Evolutionary conservation across 306 rosid species (phyloP).

Genomic region (Prosopis cineraria): DNA sequence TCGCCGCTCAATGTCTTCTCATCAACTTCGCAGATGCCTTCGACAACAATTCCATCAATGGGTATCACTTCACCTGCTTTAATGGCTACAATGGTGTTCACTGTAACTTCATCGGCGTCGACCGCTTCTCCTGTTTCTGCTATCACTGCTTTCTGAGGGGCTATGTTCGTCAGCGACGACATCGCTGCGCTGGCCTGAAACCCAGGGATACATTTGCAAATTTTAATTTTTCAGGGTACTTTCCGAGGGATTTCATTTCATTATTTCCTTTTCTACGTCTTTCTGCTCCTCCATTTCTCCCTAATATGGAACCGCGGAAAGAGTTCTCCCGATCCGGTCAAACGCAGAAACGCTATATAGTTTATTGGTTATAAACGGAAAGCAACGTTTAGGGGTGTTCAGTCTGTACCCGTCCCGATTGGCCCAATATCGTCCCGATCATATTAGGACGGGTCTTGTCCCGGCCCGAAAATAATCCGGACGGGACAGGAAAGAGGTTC

Average conservation of each 20-base stretch:
- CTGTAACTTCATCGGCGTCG: constrained; percentile 75
- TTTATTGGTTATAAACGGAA: too few species aligned
- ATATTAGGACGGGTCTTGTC: too few species aligned
- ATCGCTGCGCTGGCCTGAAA: constrained; percentile 84
- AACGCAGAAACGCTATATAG: too few species aligned
- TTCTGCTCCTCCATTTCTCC: too few species aligned
- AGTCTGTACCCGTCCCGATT: too few species aligned
- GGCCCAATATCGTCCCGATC: too few species aligned
- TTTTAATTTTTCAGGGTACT: constrained; percentile 1
- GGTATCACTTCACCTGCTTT: constrained; percentile 93
- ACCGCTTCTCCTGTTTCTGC: constrained; percentile 85
- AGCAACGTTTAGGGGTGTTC: too few species aligned
- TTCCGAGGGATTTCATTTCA: not conserved
- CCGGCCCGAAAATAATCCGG: too few species aligned
- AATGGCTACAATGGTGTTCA: constrained; percentile 68
- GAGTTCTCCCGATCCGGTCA: too few species aligned
- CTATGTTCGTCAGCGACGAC: constrained; percentile 80
- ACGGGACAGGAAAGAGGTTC: too few species aligned
- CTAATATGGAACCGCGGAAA: too few species aligned
- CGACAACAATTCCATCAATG: constrained; percentile 82
- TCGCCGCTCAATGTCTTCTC: constrained; percentile 92
- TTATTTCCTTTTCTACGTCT: too few species aligned
- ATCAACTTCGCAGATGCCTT: constrained; percentile 83
- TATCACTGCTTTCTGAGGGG: constrained; percentile 84
- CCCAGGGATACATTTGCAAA: not conserved